Conservation (phyloP, 257 asterid genomes). For the Ajuga chamaepitys region DNA sequence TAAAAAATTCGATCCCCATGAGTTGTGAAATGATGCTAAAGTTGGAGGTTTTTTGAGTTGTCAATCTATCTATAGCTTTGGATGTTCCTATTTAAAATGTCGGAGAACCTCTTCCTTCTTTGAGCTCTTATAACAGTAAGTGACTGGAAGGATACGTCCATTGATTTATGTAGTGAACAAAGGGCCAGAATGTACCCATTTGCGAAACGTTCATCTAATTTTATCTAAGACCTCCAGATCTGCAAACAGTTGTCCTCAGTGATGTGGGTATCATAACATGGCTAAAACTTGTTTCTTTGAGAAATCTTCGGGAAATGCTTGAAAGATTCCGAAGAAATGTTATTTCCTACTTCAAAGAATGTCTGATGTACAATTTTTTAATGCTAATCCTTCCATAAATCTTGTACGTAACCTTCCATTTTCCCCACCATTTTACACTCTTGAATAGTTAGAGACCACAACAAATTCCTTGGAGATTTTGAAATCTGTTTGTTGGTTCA, state of each 20-base stretch:
- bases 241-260: neutral
- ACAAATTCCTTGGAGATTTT: neutral
- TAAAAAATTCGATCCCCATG: neutral
- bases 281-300: neutral
- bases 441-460: neutral
- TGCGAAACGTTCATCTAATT: neutral
- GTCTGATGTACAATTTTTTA: neutral
- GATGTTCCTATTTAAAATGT: neutral
- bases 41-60: neutral
- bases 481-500: neutral
- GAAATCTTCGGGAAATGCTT: neutral
- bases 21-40: neutral
- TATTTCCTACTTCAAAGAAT: neutral
- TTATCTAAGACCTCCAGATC: neutral
- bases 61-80: neutral
- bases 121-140: neutral
- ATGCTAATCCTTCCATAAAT: neutral
- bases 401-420: neutral
- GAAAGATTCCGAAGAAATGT: neutral
- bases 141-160: neutral
- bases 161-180: neutral
- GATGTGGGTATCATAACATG: too few relatives aligned
- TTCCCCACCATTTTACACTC: neutral
- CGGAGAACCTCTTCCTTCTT: neutral
- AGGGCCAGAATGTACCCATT: neutral